Base-by-base conservation (phyloP, 768 basidiomycete genomes). In the Phlebiopsis flavidoalba region DNA sequence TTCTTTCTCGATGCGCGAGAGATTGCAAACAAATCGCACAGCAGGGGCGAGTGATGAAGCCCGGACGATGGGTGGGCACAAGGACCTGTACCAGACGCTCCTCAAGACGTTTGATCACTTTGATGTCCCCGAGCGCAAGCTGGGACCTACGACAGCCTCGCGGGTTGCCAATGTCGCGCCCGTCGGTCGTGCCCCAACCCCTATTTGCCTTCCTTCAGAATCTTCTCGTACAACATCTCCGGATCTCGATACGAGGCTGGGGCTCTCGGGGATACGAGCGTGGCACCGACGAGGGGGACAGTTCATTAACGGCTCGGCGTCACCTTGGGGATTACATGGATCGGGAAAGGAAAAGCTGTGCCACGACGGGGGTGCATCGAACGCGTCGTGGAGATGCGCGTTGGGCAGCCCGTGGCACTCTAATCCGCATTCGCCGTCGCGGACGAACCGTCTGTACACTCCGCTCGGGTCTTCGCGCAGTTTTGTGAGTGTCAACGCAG, bases 391-490 rank as follows among this genome's bases (percentile, higher is more conserved):
- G 61, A 11, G 14, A 17, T 62, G 61, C 58, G 35, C 5, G 37
- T 43, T 66, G 89, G 88, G 71, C 64, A 76, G 81, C 60, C 74
- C 80, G 17, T 88, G 82, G 87, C 76, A 80, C 71, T 84, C 81
- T 66, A 85, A 83, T 74, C 73, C 81, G 22, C 69, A 80, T 21
- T 81, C 89, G 11, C 93, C 94, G 11, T 89, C 89, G 24, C 78
- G 90, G 60, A 76, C 67, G 36, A 95, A 94, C 71, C 76, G 75
- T 53, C 78, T 80, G 51, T 88, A 87, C 81, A 83, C 85, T 8
- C 87, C 90, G 4, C 75, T 95, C 46, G 92, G 92, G 49, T 97
- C n/a, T n/a, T 88, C 76, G 86, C 89, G 53, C 94, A 96, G 82
- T n/a, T n/a, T n/a, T n/a, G 93, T 91, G 69, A 57, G 80, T 65